These are phyloP conservation scores for Steccherinum ochraceum DNA, from an alignment of 768 basidiomycete species.

Conservation along the genomic window DNA sequence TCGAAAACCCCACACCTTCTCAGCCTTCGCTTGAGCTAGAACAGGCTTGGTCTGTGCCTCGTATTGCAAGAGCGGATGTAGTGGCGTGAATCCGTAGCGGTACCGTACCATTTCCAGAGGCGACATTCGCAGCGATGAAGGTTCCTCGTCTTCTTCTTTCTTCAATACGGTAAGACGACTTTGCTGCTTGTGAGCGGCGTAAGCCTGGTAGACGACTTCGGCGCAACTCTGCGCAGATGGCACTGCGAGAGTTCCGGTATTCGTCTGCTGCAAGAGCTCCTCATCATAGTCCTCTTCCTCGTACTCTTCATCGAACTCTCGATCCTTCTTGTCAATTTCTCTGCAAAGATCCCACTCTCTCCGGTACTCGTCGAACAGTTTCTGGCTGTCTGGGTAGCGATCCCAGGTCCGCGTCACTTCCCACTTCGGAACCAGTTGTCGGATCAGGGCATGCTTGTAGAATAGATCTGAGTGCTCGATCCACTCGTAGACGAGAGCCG, in stretches of 20 bases:
- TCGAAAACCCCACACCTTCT: background rate
- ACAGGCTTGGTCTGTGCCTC: background rate
- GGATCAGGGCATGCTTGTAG: background rate
- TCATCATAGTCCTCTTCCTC: background rate
- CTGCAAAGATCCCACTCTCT: background rate
- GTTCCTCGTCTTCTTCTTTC: background rate
- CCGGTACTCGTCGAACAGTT: background rate
- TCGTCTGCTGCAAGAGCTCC: background rate
- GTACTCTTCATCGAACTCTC: background rate
- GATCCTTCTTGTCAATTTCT: background rate
- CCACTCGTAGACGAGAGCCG: background rate
- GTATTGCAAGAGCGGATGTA: background rate
- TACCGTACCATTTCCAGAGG: background rate
- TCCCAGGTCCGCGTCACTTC: background rate
- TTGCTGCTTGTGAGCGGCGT: background rate
- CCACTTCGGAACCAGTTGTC: background rate
- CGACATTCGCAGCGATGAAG: no score
- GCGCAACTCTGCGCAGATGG: background rate
- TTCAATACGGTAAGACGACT: background rate
- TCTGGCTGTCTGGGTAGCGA: background rate
- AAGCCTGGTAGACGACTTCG: background rate
- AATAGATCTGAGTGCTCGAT: background rate
- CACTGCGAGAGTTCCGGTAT: no score
- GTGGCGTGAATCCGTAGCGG: background rate
- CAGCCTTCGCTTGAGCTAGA: background rate